Conservation (phyloP, 257 asterid species). For the Lycium barbarum region DNA sequence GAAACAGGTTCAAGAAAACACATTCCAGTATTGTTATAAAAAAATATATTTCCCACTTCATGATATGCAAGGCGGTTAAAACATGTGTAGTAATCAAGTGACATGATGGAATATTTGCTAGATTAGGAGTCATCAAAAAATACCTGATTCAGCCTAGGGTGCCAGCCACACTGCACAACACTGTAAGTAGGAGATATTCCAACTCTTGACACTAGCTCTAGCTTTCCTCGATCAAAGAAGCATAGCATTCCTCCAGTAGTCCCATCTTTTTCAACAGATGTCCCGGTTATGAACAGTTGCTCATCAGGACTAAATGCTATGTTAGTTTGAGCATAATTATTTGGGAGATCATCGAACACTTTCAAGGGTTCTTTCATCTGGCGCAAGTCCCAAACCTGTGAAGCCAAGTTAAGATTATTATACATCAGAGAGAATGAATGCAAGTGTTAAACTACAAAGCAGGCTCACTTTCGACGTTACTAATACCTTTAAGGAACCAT, state of each 20-base stretch:
- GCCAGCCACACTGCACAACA: slow-evolving; percentile 96
- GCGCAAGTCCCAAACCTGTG: slow-evolving; percentile 92
- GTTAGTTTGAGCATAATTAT: slow-evolving; percentile 89
- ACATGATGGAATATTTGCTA: not conserved
- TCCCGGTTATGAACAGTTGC: slow-evolving; percentile 84
- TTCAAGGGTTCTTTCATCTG: slow-evolving; percentile 75
- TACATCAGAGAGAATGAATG: not conserved
- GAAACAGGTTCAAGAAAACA: not conserved
- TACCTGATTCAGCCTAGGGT: slow-evolving; percentile 95
- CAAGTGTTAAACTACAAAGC: not conserved
- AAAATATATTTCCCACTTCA: not conserved
- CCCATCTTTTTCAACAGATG: slow-evolving; percentile 78
- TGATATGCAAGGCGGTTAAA: not conserved
- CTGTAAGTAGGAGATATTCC: slow-evolving; percentile 87
- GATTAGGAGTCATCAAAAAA: slow-evolving; percentile 15
- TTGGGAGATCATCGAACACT: slow-evolving; percentile 79
- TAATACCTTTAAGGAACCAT: slow-evolving; percentile 85
- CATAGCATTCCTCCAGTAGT: slow-evolving; percentile 84
- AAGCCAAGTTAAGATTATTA: slow-evolving; percentile 20
- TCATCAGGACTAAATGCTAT: slow-evolving; percentile 88
- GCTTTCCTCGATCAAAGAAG: slow-evolving; percentile 75
- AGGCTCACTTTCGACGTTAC: slow-evolving; percentile 12
- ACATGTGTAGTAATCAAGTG: slow-evolving; percentile 1
- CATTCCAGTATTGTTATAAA: slow-evolving; percentile 7
- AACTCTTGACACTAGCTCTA: slow-evolving; percentile 80